Percentiles rank a stretch among this genome's conserved stretches.
phyloP scores from a whole-genome alignment of 1,284 basidiomycete species.

The Cryptococcus deneoformans region DNA sequence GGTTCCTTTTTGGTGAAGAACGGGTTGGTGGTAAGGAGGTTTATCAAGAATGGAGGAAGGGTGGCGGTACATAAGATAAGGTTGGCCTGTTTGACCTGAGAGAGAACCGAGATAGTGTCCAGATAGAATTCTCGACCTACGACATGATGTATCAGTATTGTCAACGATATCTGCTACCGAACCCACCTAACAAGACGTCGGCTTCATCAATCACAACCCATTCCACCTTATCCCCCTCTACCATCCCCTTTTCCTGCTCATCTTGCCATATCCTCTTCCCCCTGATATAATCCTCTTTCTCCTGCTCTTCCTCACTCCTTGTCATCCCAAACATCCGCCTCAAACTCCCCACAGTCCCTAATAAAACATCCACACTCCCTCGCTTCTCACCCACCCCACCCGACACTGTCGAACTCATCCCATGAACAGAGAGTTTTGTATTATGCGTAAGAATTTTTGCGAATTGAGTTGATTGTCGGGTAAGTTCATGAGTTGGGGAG shows the following conservation, averaged over 20 bases:
- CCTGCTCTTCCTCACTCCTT: slow-evolving; percentile 12
- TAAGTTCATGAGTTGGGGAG: slow-evolving; percentile 82
- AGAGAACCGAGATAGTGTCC: slow-evolving; percentile 62
- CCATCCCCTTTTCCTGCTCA: slow-evolving; percentile 1
- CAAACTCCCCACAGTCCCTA: slow-evolving; percentile 72
- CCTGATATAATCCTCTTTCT: slow-evolving; percentile 9
- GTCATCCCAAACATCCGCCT: slow-evolving; percentile 59
- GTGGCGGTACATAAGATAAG: slow-evolving; percentile 82
- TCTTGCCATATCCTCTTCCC: slow-evolving; percentile 5
- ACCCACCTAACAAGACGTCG: slow-evolving; percentile 76
- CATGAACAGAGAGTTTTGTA: slow-evolving; percentile 69
- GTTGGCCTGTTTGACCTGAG: slow-evolving; percentile 38
- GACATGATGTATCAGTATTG: background rate
- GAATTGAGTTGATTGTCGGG: slow-evolving; percentile 68
- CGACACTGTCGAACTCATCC: slow-evolving; percentile 57
- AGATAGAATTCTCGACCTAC: slow-evolving; percentile 74
- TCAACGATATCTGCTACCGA: background rate
- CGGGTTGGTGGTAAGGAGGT: slow-evolving; percentile 62
- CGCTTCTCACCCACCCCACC: slow-evolving; percentile 25
- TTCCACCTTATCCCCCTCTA: slow-evolving; percentile 61
- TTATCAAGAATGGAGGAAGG: slow-evolving; percentile 70
- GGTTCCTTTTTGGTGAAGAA: slow-evolving; percentile 21
- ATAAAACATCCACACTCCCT: slow-evolving; percentile 61
- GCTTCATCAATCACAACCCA: slow-evolving; percentile 88
- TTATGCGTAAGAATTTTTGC: slow-evolving; percentile 71